These are phyloP conservation scores for Fusarium papillatum DNA, from an alignment of 2,329 filamentous ascomycete species.

Conservation along the genomic window DNA sequence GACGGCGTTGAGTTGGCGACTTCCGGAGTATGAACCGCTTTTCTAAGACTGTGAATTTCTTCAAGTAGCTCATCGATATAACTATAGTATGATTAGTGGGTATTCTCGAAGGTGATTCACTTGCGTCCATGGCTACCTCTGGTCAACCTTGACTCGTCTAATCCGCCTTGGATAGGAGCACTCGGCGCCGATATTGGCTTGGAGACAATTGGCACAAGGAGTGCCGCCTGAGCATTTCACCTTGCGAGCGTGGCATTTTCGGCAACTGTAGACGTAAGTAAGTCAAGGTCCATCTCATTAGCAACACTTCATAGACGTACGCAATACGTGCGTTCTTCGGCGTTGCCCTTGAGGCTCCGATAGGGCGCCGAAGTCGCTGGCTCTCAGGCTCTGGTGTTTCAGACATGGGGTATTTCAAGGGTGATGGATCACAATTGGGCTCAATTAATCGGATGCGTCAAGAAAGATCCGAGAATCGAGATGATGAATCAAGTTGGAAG, in stretches of 20 bases:
- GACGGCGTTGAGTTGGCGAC: background rate
- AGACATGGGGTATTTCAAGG: background rate
- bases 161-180: slow-evolving; percentile 31
- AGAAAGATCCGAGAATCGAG: background rate
- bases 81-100: slow-evolving; percentile 17
- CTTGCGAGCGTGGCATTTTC: slow-evolving; percentile 45
- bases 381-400: background rate
- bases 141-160: slow-evolving; percentile 40
- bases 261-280: slow-evolving; percentile 32
- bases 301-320: background rate
- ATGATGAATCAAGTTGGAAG: background rate
- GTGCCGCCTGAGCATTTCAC: slow-evolving; percentile 45
- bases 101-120: no score
- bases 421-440: background rate
- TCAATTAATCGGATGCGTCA: background rate
- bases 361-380: background rate
- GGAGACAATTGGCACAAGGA: slow-evolving; percentile 43
- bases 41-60: slow-evolving; percentile 41
- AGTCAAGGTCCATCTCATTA: background rate
- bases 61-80: slow-evolving; percentile 46
- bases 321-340: slow-evolving; percentile 8
- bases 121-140: slow-evolving; percentile 25
- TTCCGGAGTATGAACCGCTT: background rate
- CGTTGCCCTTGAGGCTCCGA: background rate
- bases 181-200: slow-evolving; percentile 35